These are phyloP conservation scores for Lichtheimia ornata DNA, from an alignment of 371 early-diverging fungal species.

Conservation along the genomic window DNA sequence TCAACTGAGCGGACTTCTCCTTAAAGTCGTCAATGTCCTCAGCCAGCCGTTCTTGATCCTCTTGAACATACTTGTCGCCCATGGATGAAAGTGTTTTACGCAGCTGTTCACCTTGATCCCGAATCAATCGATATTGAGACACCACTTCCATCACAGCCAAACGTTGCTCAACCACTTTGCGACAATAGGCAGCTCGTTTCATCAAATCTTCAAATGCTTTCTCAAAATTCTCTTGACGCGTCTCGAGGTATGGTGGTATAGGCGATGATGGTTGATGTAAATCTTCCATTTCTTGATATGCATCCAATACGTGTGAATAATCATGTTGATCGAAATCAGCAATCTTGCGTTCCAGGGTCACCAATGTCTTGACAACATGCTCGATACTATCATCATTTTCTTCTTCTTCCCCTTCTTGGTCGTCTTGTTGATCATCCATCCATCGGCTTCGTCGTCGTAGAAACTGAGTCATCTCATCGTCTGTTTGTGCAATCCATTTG, in stretches of 20 bases:
- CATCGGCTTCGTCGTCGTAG: conserved; percentile 36
- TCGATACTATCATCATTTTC: conserved; percentile 18
- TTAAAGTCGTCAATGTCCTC: conserved; percentile 34
- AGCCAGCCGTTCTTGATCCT: conserved; percentile 24
- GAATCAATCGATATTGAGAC: conserved; percentile 30
- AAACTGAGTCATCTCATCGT: conserved; percentile 37
- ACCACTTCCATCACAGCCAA: conserved; percentile 37
- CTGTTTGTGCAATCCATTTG: conserved; percentile 39
- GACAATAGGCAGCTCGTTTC: conserved; percentile 42
- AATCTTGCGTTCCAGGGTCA: conserved; percentile 36
- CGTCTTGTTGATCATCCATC: conserved; percentile 22
- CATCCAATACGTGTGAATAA: conserved; percentile 39
- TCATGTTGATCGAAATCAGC: conserved; percentile 40
- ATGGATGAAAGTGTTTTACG: conserved; percentile 25
- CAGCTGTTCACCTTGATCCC: conserved; percentile 39
- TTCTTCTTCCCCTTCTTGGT: too few relatives aligned
- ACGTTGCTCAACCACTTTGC: conserved; percentile 48
- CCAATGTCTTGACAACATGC: conserved; percentile 35
- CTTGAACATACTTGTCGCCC: conserved; percentile 4
- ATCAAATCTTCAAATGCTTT: conserved; percentile 45
- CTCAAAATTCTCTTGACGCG: conserved; percentile 49
- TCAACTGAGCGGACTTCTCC: conserved; percentile 39
- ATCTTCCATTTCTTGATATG: conserved; percentile 52
- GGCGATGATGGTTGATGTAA: conserved; percentile 8
- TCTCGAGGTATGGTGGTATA: conserved; percentile 41